phyloP scores from a whole-genome alignment of 305 asterid species.

The Fraxinus sp. region DNA sequence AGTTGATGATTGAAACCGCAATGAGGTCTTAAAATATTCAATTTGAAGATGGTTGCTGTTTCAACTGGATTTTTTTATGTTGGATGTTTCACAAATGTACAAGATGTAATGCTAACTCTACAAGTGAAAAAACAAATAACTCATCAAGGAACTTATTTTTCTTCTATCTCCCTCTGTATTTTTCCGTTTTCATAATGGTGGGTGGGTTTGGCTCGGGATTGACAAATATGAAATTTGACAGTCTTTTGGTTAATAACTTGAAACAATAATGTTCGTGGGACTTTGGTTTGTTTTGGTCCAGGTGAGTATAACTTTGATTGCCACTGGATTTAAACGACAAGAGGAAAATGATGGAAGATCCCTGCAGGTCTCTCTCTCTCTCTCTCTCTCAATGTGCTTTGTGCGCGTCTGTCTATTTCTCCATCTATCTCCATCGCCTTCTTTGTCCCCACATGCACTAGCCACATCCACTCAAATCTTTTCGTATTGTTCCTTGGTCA shows the following conservation, averaged over 20 bases:
- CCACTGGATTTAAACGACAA: constrained; percentile 96
- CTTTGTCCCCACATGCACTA: not conserved
- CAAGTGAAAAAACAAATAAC: not conserved
- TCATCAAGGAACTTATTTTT: not conserved
- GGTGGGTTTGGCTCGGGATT: not conserved
- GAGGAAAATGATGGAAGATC: constrained; percentile 74
- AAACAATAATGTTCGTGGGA: not conserved
- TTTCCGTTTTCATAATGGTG: not conserved
- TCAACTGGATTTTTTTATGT: not conserved
- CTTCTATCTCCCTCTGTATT: not conserved
- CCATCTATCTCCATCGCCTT: not conserved
- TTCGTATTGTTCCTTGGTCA: not conserved
- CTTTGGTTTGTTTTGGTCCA: constrained; percentile 30
- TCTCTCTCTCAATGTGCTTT: not conserved
- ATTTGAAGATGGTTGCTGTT: not conserved
- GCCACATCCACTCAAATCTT: not conserved
- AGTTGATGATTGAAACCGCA: not conserved
- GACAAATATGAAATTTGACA: not conserved
- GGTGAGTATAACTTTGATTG: constrained; percentile 93
- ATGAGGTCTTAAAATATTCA: not conserved
- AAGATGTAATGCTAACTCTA: not conserved
- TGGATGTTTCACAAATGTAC: not conserved
- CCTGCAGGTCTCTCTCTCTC: constrained; percentile 49
- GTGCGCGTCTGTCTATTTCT: not conserved
- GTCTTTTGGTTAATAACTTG: not conserved